Base-by-base conservation (phyloP, 2,329 filamentous ascomycete species). In the Penicillium vulpinum region DNA sequence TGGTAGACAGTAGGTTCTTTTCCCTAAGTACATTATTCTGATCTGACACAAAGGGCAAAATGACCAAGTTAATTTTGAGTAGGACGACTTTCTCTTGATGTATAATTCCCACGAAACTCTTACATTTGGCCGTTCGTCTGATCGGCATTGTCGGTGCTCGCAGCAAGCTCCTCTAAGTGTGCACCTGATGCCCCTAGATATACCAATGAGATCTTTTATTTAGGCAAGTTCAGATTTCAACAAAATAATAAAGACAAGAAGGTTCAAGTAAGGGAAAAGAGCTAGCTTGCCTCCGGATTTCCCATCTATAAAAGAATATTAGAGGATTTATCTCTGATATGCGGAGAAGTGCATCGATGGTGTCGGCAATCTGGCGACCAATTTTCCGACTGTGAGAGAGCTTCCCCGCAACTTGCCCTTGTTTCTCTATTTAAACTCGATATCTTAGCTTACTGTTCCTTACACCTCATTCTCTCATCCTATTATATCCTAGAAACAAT, bases 31-130 rank as follows among this genome's bases (percentile, higher is more conserved):
- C n/a, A n/a, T n/a, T n/a, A n/a, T n/a, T n/a, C n/a, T n/a, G n/a
- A n/a, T n/a, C n/a, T n/a, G n/a, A n/a, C n/a, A 64, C 61, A 44
- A 64, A 63, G 39, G 62, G 62, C 18, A 63, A 24, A 29, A 64
- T 60, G 8, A 64, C 61, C 57, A 59, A 49, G 18, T 63, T 61
- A 50, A 63, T 64, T 16, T 64, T 64, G 16, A 59, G 50, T 26
- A 63, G 24, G 9, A 63, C 62, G 18, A 55, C 51, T 29, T 62
- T 65, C 21, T 63, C 61, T 39, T 62, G 59, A n/a, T 60, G 59
- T 60, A 33, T 58, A 65, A 8, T 22, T 36, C 2, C 56, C 57
- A 11, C 28, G 45, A 7, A 57, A 24, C 1, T 49, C 59, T 7
- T 62, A 11, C 11, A 58, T 49, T 6, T 59, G 59, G 11, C 57